Conservation (phyloP, 257 asterid genomes). For the Marsdenia floribunda region DNA sequence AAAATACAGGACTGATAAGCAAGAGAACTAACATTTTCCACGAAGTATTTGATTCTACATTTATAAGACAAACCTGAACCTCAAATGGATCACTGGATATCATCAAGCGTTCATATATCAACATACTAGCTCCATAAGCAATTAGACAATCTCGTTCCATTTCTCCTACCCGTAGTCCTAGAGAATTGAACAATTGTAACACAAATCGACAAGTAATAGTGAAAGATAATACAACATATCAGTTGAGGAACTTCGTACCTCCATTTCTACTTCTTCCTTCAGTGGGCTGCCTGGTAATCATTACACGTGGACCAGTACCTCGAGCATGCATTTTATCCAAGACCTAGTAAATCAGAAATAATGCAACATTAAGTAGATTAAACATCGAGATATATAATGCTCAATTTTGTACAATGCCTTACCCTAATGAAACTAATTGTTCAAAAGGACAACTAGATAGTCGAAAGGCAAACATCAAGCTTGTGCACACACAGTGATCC, state of each 20-base stretch:
- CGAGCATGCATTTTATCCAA: constrained; percentile 98
- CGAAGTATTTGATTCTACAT: not conserved
- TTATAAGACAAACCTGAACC: constrained; percentile 60
- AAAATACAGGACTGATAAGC: not conserved
- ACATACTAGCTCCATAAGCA: constrained; percentile 98
- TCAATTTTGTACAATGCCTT: not conserved
- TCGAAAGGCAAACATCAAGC: not conserved
- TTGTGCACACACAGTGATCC: not conserved
- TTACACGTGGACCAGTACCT: constrained; percentile 83
- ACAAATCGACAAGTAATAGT: not conserved
- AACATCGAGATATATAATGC: not conserved
- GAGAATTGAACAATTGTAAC: constrained; percentile 22
- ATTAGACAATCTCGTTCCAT: constrained; percentile 99
- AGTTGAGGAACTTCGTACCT: constrained; percentile 36
- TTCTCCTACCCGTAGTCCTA: constrained; percentile 94
- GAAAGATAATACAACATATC: not conserved
- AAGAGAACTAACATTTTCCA: not conserved
- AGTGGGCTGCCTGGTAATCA: constrained; percentile 95
- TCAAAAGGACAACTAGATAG: not conserved
- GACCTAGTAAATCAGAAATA: constrained; percentile 42
- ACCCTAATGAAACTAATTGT: not conserved
- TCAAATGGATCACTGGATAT: constrained; percentile 93
- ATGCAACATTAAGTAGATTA: constrained; percentile 8
- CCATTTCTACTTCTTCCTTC: constrained; percentile 94
- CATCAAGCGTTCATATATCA: constrained; percentile 85